phyloP scores from a whole-genome alignment of 2,329 filamentous ascomycete genomes.

The Penicillium sp. region DNA sequence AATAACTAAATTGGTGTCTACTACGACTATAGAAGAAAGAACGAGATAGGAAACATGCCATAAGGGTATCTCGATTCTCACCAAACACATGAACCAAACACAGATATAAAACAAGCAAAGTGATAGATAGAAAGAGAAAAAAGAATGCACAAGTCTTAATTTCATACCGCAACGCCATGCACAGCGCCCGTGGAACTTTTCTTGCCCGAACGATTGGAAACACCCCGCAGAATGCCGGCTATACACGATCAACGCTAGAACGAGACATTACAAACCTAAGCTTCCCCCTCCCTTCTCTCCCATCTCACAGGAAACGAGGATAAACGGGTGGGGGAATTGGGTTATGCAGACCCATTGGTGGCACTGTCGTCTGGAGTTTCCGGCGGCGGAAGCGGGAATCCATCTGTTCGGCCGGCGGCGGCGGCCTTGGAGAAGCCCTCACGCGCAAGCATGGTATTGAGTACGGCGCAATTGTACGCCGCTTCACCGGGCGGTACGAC shows the following conservation, averaged over 20 bases:
- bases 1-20: conserved; percentile 3
- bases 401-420: conserved; percentile 48
- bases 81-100: background rate
- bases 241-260: conserved; percentile 22
- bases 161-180: conserved; percentile 29
- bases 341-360: conserved; percentile 6
- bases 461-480: conserved; percentile 84
- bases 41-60: conserved; percentile 12
- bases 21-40: background rate
- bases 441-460: conserved; percentile 86
- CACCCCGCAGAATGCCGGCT: conserved; percentile 15
- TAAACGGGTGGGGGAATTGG: background rate
- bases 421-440: conserved; percentile 75
- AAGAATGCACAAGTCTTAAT: conserved; percentile 18
- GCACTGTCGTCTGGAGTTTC: conserved; percentile 31
- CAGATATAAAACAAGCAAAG: background rate
- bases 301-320: background rate
- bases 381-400: conserved; percentile 43
- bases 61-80: conserved; percentile 29
- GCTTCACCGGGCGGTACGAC: conserved; percentile 90
- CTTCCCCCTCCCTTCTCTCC: too few relatives aligned
- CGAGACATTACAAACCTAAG: background rate
- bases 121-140: background rate
- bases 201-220: conserved; percentile 10
- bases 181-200: conserved; percentile 25